Conservation (phyloP, 2,329 filamentous ascomycete species). For the Clonostachys byssicola region DNA sequence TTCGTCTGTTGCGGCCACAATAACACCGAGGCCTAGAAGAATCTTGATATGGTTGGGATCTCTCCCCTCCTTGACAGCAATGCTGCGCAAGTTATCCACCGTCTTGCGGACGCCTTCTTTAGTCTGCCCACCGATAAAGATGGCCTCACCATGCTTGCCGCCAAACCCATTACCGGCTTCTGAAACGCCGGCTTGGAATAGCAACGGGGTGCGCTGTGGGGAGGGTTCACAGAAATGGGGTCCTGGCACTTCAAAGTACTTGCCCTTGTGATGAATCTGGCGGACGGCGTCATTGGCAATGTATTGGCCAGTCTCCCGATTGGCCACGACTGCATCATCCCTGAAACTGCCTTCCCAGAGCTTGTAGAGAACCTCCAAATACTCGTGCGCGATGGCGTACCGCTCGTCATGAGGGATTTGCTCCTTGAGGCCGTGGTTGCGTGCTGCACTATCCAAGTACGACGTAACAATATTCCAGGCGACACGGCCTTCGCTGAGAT, state of each 20-base stretch:
- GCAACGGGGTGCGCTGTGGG: constrained; percentile 59
- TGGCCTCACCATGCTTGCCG: constrained; percentile 59
- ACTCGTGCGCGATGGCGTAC: constrained; percentile 6
- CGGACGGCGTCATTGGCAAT: constrained; percentile 41
- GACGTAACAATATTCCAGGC: constrained; percentile 62
- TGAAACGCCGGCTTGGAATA: constrained; percentile 61
- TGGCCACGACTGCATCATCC: constrained; percentile 53
- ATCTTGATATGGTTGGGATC: constrained; percentile 57
- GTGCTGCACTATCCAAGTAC: constrained; percentile 61
- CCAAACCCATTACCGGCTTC: constrained; percentile 57
- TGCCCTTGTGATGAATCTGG: constrained; percentile 58
- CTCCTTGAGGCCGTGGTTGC: constrained; percentile 51
- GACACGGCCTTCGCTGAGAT: constrained; percentile 53
- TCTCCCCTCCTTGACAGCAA: constrained; percentile 23
- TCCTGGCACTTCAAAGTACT: constrained; percentile 54
- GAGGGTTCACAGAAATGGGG: constrained; percentile 58
- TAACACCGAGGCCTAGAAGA: constrained; percentile 51
- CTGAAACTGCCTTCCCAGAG: constrained; percentile 33
- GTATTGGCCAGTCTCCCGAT: constrained; percentile 46
- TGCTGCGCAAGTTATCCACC: constrained; percentile 44
- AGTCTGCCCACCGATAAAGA: constrained; percentile 54
- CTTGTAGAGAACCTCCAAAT: constrained; percentile 1
- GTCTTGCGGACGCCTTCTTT: constrained; percentile 26
- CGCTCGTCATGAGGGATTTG: constrained; percentile 25
- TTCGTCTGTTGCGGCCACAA: constrained; percentile 56